Evolutionary conservation across 805 yeast genomes (phyloP).

Genomic region (Zygotorulaspora chibaensis): DNA sequence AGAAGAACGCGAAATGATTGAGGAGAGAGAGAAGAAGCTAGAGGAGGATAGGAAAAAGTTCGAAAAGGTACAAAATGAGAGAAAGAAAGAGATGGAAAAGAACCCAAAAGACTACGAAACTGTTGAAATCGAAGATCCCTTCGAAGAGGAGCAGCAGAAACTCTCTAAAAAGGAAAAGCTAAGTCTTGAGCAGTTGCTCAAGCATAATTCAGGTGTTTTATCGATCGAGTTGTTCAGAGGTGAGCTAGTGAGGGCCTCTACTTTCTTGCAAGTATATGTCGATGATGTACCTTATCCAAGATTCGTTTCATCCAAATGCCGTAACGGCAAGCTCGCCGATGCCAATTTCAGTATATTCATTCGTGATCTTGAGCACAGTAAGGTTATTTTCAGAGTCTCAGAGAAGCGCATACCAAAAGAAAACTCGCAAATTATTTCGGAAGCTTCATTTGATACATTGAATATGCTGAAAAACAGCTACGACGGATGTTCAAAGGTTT

Average conservation of each 20-base stretch:
- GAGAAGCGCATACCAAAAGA: conserved; percentile 46
- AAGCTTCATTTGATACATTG: conserved; percentile 45
- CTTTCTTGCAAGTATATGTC: conserved; percentile 53
- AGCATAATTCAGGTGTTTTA: conserved; percentile 56
- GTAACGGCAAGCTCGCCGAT: conserved; percentile 42
- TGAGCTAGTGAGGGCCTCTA: conserved; percentile 43
- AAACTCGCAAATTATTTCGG: conserved; percentile 48
- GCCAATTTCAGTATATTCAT: conserved; percentile 59
- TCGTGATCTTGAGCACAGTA: conserved; percentile 66
- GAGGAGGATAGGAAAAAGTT: conserved; percentile 38
- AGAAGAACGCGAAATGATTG: conserved; percentile 48
- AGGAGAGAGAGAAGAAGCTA: conserved; percentile 39
- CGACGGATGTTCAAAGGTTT: conserved; percentile 43
- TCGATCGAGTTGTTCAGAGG: conserved; percentile 53
- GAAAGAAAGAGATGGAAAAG: conserved; percentile 49
- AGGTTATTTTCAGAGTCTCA: conserved; percentile 52
- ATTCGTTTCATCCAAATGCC: conserved; percentile 47
- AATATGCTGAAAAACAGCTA: conserved; percentile 52
- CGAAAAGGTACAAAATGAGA: conserved; percentile 43
- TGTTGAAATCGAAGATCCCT: conserved; percentile 46
- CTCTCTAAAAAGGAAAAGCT: conserved; percentile 40
- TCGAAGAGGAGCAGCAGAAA: conserved; percentile 32
- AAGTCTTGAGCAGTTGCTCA: conserved; percentile 49
- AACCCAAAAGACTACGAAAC: conserved; percentile 64
- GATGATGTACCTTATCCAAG: conserved; percentile 64